Percentiles rank a stretch among this genome's conserved stretches.
Conservation (phyloP, 164 flowering plant genomes). For the Litsea cubeba region DNA sequence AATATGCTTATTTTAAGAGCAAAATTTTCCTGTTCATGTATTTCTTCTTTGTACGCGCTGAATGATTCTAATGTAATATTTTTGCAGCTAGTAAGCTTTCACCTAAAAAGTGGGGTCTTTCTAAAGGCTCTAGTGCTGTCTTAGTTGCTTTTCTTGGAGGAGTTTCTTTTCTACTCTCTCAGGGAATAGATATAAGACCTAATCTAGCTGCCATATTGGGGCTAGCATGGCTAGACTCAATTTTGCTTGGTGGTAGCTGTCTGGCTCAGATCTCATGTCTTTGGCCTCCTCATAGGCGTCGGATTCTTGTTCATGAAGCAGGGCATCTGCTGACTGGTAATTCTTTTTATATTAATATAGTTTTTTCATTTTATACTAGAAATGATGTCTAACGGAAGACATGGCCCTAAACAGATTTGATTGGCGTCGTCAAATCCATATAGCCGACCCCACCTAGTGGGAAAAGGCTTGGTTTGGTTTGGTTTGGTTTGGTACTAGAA, state of each 20-base stretch:
- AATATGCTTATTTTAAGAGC: no score
- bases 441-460: no score
- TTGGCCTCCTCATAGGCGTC: slow-evolving; percentile 91
- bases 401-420: no score
- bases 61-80: not conserved
- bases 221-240: slow-evolving; percentile 62
- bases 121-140: slow-evolving; percentile 55
- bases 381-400: no score
- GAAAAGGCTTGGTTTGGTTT: no score
- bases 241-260: slow-evolving; percentile 83
- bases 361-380: not conserved
- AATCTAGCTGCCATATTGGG: slow-evolving; percentile 75
- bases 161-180: slow-evolving; percentile 56
- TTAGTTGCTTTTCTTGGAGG: slow-evolving; percentile 68
- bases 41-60: no score
- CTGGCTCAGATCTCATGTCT: slow-evolving; percentile 83
- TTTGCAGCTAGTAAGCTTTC: slow-evolving; percentile 66
- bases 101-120: slow-evolving; percentile 97
- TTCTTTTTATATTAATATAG: not conserved
- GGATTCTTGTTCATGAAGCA: slow-evolving; percentile 95
- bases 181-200: slow-evolving; percentile 85
- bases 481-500: no score
- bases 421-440: no score
- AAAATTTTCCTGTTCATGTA: no score
- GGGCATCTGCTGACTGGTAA: slow-evolving; percentile 88